Evolutionary conservation across 140 eudicot species (phyloP).

Genomic region (Cichorium intybus): DNA sequence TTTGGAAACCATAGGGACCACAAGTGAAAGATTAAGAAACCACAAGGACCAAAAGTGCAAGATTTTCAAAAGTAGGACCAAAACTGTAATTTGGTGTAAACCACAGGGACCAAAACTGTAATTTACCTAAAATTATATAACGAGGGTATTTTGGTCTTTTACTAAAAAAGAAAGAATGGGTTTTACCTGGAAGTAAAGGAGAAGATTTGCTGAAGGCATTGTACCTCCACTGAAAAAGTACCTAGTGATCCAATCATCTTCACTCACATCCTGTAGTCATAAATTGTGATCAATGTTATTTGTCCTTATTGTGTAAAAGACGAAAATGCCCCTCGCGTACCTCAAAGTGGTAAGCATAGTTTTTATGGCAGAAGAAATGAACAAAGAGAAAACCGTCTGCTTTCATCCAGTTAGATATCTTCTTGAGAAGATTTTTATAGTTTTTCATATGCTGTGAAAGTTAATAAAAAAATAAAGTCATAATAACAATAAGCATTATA

Average conservation of each 20-base stretch:
- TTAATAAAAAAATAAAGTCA: constrained; percentile 13
- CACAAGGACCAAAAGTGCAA: no score
- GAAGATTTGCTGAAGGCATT: constrained; percentile 92
- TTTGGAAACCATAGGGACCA: no score
- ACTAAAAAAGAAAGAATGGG: not conserved
- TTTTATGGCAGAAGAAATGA: constrained; percentile 93
- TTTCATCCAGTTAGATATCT: constrained; percentile 91
- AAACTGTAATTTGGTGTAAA: no score
- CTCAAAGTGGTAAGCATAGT: constrained; percentile 98
- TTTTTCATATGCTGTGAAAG: constrained; percentile 89
- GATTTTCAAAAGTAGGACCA: no score
- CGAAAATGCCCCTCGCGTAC: constrained; percentile 26
- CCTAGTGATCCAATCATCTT: constrained; percentile 98
- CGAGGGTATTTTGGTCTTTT: not conserved
- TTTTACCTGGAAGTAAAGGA: constrained; percentile 90
- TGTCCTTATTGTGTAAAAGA: no score
- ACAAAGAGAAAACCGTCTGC: constrained; percentile 75
- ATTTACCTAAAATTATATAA: no score
- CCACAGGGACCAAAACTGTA: no score
- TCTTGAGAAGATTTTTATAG: constrained; percentile 81
- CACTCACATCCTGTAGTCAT: constrained; percentile 90
- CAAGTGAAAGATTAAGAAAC: no score
- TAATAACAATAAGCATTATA: constrained; percentile 6
- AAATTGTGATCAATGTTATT: no score
- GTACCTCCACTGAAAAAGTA: constrained; percentile 98